Conservation (phyloP, 2,329 filamentous ascomycete species). For the Akanthomyces uredinophilus region DNA sequence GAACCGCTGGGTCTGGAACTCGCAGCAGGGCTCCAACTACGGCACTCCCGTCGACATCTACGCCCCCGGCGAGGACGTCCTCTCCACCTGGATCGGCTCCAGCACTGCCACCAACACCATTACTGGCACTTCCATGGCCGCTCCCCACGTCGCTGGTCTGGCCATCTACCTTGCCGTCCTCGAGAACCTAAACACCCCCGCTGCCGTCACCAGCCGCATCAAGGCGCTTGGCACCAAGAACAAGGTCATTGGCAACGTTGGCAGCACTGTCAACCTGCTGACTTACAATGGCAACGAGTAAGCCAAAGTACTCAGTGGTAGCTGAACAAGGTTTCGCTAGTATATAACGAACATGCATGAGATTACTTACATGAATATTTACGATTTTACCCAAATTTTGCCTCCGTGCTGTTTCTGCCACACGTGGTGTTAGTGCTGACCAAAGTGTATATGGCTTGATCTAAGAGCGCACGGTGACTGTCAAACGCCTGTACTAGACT, state of each 20-base stretch:
- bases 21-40: slow-evolving; percentile 38
- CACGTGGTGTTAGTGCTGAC: no score
- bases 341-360: background rate
- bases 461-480: no score
- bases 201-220: slow-evolving; percentile 6
- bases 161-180: slow-evolving; percentile 22
- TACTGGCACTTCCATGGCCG: slow-evolving; percentile 49
- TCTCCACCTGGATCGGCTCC: slow-evolving; percentile 38
- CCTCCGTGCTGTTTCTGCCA: no score
- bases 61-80: slow-evolving; percentile 37
- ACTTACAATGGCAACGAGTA: slow-evolving; percentile 10
- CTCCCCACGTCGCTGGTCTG: slow-evolving; percentile 37
- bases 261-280: slow-evolving; percentile 8
- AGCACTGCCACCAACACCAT: slow-evolving; percentile 32
- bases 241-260: slow-evolving; percentile 1
- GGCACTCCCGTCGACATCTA: slow-evolving; percentile 40
- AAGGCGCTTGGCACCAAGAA: slow-evolving; percentile 2
- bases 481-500: no score
- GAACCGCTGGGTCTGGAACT: slow-evolving; percentile 29
- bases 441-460: no score
- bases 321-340: background rate
- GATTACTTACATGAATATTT: background rate
- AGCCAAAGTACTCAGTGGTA: background rate
- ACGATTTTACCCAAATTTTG: background rate
- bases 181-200: slow-evolving; percentile 4